phyloP scores from a whole-genome alignment of 208 protist species.

The Trichomonas tenax region DNA sequence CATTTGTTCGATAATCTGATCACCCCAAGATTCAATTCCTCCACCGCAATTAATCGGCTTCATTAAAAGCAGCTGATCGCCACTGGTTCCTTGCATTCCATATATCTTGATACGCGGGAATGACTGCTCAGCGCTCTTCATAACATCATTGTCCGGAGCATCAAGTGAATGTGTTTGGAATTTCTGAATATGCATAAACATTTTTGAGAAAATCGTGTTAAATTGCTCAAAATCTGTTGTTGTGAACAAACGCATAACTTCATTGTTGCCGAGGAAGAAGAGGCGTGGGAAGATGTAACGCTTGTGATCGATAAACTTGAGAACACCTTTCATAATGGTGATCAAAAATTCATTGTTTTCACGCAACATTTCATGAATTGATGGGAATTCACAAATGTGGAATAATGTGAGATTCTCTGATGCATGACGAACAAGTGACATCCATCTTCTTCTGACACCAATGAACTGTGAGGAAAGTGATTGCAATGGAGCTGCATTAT shows the following conservation, averaged over 20 bases:
- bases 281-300: neutral
- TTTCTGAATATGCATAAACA: neutral
- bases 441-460: neutral
- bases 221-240: neutral
- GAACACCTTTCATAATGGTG: neutral
- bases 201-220: neutral
- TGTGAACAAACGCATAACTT: neutral
- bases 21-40: neutral
- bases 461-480: neutral
- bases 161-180: neutral
- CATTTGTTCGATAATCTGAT: neutral
- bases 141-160: neutral
- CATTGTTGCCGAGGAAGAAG: neutral
- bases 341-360: neutral
- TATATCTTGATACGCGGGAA: neutral
- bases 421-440: neutral
- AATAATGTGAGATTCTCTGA: neutral
- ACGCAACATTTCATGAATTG: neutral
- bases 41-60: neutral
- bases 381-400: neutral
- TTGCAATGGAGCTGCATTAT: neutral
- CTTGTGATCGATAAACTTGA: neutral
- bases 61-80: neutral
- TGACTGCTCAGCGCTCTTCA: neutral
- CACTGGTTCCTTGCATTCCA: neutral